Percentiles rank a stretch among this genome's conserved stretches.
Evolutionary conservation across 768 basidiomycete genomes (phyloP).

Genomic region (Russula griseocarnosa): DNA sequence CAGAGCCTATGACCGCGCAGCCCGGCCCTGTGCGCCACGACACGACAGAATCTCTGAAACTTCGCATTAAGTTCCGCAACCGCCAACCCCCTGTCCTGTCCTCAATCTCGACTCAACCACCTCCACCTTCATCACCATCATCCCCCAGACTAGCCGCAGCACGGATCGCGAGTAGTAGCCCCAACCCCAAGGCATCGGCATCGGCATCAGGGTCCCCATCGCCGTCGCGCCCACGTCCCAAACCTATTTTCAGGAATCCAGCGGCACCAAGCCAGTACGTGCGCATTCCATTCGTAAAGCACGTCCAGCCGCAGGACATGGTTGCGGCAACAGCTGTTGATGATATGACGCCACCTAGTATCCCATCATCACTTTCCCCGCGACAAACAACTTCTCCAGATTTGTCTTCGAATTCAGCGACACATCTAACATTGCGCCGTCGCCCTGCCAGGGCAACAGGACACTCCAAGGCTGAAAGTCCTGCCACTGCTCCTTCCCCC

Average conservation of each 20-base stretch:
- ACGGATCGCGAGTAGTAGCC: background rate
- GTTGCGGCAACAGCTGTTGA: background rate
- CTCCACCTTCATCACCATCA: background rate
- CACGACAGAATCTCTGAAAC: slow-evolving; percentile 12
- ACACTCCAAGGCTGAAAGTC: slow-evolving; percentile 12
- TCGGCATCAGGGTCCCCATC: background rate
- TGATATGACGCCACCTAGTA: background rate
- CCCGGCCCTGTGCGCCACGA: background rate
- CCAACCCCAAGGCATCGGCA: background rate
- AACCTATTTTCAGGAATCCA: slow-evolving; percentile 23
- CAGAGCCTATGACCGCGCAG: background rate
- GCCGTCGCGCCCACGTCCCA: slow-evolving; percentile 22
- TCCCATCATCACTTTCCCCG: background rate
- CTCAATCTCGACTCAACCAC: background rate
- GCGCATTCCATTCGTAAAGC: slow-evolving; percentile 18
- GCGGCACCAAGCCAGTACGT: slow-evolving; percentile 16
- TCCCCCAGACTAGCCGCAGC: background rate
- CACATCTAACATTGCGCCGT: slow-evolving; percentile 10
- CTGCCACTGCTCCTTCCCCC: background rate
- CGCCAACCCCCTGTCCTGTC: background rate
- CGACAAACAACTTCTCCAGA: background rate
- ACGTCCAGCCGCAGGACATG: background rate
- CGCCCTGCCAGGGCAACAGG: slow-evolving; percentile 12
- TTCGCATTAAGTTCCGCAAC: slow-evolving; percentile 16
- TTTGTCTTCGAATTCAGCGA: background rate